A percentile compares a stretch with the other conserved stretches of the same genome.
phyloP scores from a whole-genome alignment of 306 rosid species.

The Styphnolobium japonicum region DNA sequence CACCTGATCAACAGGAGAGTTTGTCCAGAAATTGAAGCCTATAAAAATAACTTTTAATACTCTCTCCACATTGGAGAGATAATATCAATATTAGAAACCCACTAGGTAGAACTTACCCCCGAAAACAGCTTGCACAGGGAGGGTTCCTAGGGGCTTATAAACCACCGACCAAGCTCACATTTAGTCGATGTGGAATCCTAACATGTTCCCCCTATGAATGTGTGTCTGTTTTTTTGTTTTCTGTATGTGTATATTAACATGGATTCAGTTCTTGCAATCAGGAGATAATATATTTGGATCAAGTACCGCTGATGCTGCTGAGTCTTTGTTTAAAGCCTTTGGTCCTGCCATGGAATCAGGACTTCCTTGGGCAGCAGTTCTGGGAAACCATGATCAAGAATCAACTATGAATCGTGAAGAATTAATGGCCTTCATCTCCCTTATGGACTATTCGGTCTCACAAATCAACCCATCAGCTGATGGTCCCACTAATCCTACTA shows the following conservation, averaged over 20 bases:
- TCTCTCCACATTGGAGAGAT: too few species aligned
- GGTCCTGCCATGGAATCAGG: slow-evolving; percentile 80
- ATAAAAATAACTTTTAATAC: too few species aligned
- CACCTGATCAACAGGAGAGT: background rate
- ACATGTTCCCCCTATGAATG: background rate
- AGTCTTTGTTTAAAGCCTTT: slow-evolving; percentile 74
- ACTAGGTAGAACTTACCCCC: too few species aligned
- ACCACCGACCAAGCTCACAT: too few species aligned
- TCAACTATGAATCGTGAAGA: slow-evolving; percentile 83
- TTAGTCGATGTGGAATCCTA: too few species aligned
- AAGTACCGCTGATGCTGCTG: slow-evolving; percentile 80
- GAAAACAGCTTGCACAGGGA: too few species aligned
- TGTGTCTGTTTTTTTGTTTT: background rate
- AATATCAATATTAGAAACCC: too few species aligned
- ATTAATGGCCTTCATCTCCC: slow-evolving; percentile 76
- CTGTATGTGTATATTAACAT: slow-evolving; percentile 16
- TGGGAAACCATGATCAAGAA: slow-evolving; percentile 97
- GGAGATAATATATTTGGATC: slow-evolving; percentile 92
- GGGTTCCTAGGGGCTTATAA: too few species aligned
- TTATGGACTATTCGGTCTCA: slow-evolving; percentile 87
- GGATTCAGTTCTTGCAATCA: slow-evolving; percentile 33
- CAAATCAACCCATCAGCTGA: slow-evolving; percentile 52
- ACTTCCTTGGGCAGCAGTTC: slow-evolving; percentile 91
- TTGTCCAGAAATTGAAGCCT: background rate
- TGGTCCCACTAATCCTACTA: slow-evolving; percentile 26